Base-by-base conservation (phyloP, 139 green algal genomes). In the Chlorella sp. region DNA sequence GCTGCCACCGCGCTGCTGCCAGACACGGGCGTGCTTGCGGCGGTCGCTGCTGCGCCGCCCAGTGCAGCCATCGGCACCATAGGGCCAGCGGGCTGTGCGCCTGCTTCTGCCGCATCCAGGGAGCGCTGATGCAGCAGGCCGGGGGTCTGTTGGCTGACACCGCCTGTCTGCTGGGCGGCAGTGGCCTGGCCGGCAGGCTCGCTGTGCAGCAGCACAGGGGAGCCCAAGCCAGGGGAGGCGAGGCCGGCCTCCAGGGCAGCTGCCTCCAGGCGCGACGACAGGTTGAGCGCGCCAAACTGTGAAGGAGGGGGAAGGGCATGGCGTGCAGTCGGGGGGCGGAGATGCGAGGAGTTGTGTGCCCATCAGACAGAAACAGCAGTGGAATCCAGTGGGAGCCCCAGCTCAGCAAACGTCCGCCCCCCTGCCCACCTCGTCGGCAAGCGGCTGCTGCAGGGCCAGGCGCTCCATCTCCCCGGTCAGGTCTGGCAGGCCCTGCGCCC, bases 211-310 rank as follows among this genome's bases (percentile, higher is more conserved):
- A 51, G 17, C 38, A 32, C 38, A 15, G 60, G 60, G 26, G 28
- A 56, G 69, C 36, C 28, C 68, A 85, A 30, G 21, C 65, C 80
- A 3, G 60, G 60, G 26, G 28, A 56, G 69, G 25, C 28, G 55
- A 85, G 44, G 21, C 65, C 80, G 1, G 80, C 55, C 36, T 86
- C 81, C 36, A 73, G 25, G 18, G 81, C 81, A 1, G 70, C 81
- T 15, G 51, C 69, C 20, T 86, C 70, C 70, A 86, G 34, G 36
- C 70, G 69, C 0, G 81, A 74, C 69, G 74, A 69, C 34, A 86
- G 81, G 56, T 86, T 86, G 38, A 86, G 69, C 25, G 81, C 55
- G 51, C 64, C 51, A 73, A 82, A 82, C 76, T 82, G 76, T 16
- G 16, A 11, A 5, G 69, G 4, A 38, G 68, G n/a, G 17, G 34